Base-by-base conservation (phyloP, 345 rosid genomes). In the Sonneratia alba region DNA sequence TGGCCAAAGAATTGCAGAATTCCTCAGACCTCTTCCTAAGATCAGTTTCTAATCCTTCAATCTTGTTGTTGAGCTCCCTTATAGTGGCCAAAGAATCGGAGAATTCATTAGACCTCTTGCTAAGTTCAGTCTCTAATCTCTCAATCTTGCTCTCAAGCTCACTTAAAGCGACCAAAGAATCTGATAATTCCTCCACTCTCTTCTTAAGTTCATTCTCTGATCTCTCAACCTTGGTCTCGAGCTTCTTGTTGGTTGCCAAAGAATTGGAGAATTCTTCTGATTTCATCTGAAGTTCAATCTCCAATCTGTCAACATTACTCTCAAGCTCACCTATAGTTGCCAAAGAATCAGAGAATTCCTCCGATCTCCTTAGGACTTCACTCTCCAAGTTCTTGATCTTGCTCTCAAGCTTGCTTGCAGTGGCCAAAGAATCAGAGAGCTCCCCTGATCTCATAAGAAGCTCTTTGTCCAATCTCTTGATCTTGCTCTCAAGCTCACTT, bases 331-430 rank as follows among this genome's bases (percentile, higher is more conserved):
- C 16, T 53, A 53, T 53, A 0, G 66, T 83, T 68, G 81, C 89
- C 83, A 87, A 74, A 68, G 22, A 69, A 77, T 79, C 83, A 48
- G 84, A 18, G n/a, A 53, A 53, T 53, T 53, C 8, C 59, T 53
- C 59, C 1, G 59, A 53, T 21, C 59, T 53, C 22, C 7, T 19
- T n/a, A 12, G 6, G 73, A 88, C 12, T 62, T 89, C 96, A 76
- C 83, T 91, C 78, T 90, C 97, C 78, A 94, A 73, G 51, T 56
- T 73, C 77, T 83, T 79, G 73, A 84, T 72, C 67, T 77, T 80
- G 73, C 83, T 69, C 72, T 85, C 85, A 18, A 89, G 88, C 59
- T 91, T 81, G 36, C 79, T 75, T 42, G 85, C 81, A 62, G 79
- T 77, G 70, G 70, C 81, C 70, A 87, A 76, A 62, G 89, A 87